Base-by-base conservation (phyloP, 2,329 filamentous ascomycete species). In the Microsporum audouinii region DNA sequence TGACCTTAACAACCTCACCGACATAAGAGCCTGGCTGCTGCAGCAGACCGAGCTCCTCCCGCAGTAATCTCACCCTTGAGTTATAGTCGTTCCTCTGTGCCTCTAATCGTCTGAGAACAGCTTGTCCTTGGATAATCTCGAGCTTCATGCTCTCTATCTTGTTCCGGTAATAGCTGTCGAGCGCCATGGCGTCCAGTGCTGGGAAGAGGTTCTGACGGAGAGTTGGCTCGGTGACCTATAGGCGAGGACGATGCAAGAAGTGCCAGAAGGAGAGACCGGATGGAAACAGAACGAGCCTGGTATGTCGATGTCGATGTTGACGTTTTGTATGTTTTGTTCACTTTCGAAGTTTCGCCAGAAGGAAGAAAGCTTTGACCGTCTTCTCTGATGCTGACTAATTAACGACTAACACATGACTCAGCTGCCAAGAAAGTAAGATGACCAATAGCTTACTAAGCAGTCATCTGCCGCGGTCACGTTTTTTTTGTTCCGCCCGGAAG, bases 91-190 rank as follows among this genome's bases (percentile, higher is more conserved):
- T 99, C 68, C 94, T 87, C 78, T 99, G 95, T 68, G 94, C 94
- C 81, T 99, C 94, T 69, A 99, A 84, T 73, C 94, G 86, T 68
- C 94, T 88, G 65, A 99, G 82, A 62, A 96, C 91, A 61, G 94
- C 92, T 79, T 99, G 94, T 61, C 94, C 92, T 79, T 97, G 92
- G 75, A 99, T 92, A 75, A 99, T 99, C 84, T 99, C 92, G 76
- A 99, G 91, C 88, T 97, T 97, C 89, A 97, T 96, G 76, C 88
- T 87, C 89, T 99, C 94, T 79, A 97, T 97, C 83, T 99, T 99
- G 83, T 97, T 97, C 80, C 94, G 89, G 78, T 95, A 99, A 81
- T 96, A 99, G 78, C 88, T 95, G 78, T 97, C 94, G 79, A 99
- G 89, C 84, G 92, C 91, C 94, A 99, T 99, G 75, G 73, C 86